These are phyloP conservation scores for Mucor velutinosus DNA, from an alignment of 371 early-diverging fungal genomes.

Conservation along the genomic window DNA sequence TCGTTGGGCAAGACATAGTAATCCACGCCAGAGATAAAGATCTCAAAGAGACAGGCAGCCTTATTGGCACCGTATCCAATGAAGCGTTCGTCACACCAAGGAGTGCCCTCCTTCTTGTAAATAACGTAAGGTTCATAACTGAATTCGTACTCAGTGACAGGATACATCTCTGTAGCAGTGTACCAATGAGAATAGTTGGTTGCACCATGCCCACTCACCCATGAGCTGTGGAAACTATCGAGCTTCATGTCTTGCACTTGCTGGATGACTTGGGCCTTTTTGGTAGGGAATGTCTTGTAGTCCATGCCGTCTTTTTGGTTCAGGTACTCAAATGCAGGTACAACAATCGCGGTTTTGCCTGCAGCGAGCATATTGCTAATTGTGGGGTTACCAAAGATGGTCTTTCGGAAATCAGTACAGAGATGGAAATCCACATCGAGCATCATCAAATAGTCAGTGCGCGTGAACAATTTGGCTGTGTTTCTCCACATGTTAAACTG, in stretches of 20 bases:
- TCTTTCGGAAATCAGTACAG: slow-evolving; percentile 54
- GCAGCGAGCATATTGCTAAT: slow-evolving; percentile 31
- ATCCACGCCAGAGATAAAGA: slow-evolving; percentile 60
- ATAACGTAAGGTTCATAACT: slow-evolving; percentile 62
- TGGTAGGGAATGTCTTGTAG: slow-evolving; percentile 44
- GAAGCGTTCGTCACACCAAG: slow-evolving; percentile 68
- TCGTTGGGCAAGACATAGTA: slow-evolving; percentile 58
- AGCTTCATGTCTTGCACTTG: slow-evolving; percentile 39
- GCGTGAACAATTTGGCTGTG: slow-evolving; percentile 58
- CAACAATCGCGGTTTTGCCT: slow-evolving; percentile 52
- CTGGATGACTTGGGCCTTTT: slow-evolving; percentile 36
- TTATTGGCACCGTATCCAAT: slow-evolving; percentile 68
- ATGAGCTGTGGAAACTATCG: slow-evolving; percentile 51
- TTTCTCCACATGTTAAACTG: slow-evolving; percentile 69
- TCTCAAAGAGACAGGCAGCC: slow-evolving; percentile 64
- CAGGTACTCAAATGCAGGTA: slow-evolving; percentile 62
- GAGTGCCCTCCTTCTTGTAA: slow-evolving; percentile 48
- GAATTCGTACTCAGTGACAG: slow-evolving; percentile 53
- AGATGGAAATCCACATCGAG: slow-evolving; percentile 64
- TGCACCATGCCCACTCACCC: slow-evolving; percentile 55
- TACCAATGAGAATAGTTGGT: slow-evolving; percentile 59
- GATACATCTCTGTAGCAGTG: slow-evolving; percentile 41
- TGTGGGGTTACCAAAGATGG: slow-evolving; percentile 30
- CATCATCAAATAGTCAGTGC: slow-evolving; percentile 61
- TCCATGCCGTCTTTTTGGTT: slow-evolving; percentile 51